phyloP scores from a whole-genome alignment of 1,139 yeast genomes.

The Dujonia santamariae region DNA sequence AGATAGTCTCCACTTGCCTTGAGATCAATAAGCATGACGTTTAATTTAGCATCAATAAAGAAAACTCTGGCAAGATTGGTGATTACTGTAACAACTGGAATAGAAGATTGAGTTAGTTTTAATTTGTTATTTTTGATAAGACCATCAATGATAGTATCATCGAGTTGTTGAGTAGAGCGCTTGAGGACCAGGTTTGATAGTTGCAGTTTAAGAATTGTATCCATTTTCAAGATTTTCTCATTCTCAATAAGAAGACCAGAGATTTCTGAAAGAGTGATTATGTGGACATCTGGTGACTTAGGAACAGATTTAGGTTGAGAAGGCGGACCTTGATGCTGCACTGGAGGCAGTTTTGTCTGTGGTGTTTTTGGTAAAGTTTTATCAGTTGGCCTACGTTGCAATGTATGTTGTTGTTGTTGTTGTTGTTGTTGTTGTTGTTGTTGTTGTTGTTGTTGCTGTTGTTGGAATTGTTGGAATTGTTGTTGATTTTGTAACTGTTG shows the following conservation, averaged over 20 bases:
- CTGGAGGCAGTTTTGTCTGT: neutral
- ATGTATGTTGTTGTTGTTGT: neutral
- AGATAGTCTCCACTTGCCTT: constrained; percentile 59
- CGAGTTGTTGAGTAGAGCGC: constrained; percentile 23
- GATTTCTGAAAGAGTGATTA: constrained; percentile 32
- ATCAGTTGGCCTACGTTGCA: neutral
- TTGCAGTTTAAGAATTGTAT: constrained; percentile 36
- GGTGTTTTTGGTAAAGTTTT: constrained; percentile 2
- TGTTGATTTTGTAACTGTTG: constrained; percentile 2
- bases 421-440: constrained; percentile 3
- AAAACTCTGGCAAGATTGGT: constrained; percentile 46
- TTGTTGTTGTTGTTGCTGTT: constrained; percentile 12
- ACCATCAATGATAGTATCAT: constrained; percentile 35
- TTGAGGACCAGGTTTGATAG: constrained; percentile 24
- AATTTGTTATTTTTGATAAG: constrained; percentile 40
- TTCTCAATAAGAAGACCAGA: constrained; percentile 28
- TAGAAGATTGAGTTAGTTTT: constrained; percentile 30
- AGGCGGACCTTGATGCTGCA: constrained; percentile 1
- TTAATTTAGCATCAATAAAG: constrained; percentile 34
- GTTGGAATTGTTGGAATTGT: constrained; percentile 3
- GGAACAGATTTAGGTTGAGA: constrained; percentile 4
- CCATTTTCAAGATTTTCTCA: constrained; percentile 44
- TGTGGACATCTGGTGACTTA: constrained; percentile 2
- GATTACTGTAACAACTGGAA: constrained; percentile 46
- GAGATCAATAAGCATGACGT: constrained; percentile 43